These are phyloP conservation scores for Blastocystis sp. DNA, from an alignment of 352 stramenopile genomes.

Conservation along the genomic window DNA sequence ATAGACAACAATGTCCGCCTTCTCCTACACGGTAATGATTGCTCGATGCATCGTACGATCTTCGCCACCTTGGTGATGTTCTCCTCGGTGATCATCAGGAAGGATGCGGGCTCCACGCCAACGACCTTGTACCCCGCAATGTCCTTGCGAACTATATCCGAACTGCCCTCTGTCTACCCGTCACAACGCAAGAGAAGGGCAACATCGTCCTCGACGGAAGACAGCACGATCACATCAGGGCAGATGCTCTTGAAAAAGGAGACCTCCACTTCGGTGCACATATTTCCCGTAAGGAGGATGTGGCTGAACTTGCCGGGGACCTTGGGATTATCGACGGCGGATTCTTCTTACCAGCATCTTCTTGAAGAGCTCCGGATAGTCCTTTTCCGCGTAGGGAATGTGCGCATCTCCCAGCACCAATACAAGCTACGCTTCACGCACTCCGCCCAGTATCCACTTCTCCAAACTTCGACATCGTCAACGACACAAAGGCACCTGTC, in stretches of 20 bases:
- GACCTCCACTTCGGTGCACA: slow-evolving; percentile 30
- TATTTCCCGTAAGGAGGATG: slow-evolving; percentile 32
- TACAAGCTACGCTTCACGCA: slow-evolving; percentile 37
- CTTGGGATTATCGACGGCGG: not conserved
- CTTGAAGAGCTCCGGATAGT: slow-evolving; percentile 55
- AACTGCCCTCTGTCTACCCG: not conserved
- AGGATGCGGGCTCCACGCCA: not conserved
- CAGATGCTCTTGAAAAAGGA: slow-evolving; percentile 43
- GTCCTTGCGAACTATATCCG: not conserved
- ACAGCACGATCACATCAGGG: slow-evolving; percentile 7
- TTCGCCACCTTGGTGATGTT: not conserved
- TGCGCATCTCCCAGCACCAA: slow-evolving; percentile 48
- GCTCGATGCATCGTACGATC: not conserved
- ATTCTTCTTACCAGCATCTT: slow-evolving; percentile 47
- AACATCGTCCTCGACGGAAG: slow-evolving; percentile 33
- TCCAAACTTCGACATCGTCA: slow-evolving; percentile 70
- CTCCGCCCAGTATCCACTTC: not conserved
- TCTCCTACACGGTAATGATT: slow-evolving; percentile 30
- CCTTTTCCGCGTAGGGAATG: slow-evolving; percentile 44
- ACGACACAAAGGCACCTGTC: slow-evolving; percentile 5
- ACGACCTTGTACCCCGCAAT: slow-evolving; percentile 50
- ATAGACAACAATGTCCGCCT: slow-evolving; percentile 66
- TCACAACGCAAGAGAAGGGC: not conserved
- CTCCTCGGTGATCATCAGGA: not conserved
- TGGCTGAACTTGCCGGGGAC: slow-evolving; percentile 71